A percentile compares a stretch with the other conserved stretches of the same genome.
These are phyloP conservation scores for Sequoiadendron giganteum DNA, from an alignment of 75 land plant species.

Conservation along the genomic window DNA sequence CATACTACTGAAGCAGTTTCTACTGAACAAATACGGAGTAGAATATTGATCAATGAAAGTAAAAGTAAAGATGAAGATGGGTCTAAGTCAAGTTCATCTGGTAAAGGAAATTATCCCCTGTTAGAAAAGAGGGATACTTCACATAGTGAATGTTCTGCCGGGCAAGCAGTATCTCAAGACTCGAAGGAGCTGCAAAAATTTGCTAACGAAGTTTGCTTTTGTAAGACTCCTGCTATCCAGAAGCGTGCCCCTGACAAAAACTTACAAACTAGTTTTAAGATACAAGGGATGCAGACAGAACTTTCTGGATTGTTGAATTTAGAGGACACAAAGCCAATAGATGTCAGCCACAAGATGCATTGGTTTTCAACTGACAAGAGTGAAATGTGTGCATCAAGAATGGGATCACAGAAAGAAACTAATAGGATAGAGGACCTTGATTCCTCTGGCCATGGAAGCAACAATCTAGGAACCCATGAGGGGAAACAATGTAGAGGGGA, in stretches of 20 bases:
- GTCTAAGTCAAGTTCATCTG: not conserved
- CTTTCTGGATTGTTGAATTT: not conserved
- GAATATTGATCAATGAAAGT: not conserved
- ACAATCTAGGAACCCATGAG: conserved; percentile 6
- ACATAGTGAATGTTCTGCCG: not conserved
- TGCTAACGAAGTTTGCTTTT: not conserved
- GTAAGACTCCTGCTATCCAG: conserved; percentile 4
- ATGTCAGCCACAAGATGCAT: not conserved
- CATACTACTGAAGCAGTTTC: conserved; percentile 5
- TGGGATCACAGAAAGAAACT: not conserved
- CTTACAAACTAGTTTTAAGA: not conserved
- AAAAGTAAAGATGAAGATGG: not conserved
- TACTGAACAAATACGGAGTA: not conserved
- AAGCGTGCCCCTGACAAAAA: conserved; percentile 1
- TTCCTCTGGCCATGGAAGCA: conserved; percentile 14
- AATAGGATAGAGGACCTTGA: conserved; percentile 8
- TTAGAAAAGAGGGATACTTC: not conserved
- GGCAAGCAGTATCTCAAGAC: not conserved
- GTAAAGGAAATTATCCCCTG: not conserved
- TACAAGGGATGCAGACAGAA: not conserved
- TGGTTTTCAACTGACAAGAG: not conserved
- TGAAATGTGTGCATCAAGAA: not conserved
- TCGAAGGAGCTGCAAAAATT: not conserved
- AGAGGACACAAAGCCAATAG: not conserved
- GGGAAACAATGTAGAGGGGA: conserved; percentile 2